These are phyloP conservation scores for Mycena crocata DNA, from an alignment of 768 basidiomycete genomes.

Conservation along the genomic window DNA sequence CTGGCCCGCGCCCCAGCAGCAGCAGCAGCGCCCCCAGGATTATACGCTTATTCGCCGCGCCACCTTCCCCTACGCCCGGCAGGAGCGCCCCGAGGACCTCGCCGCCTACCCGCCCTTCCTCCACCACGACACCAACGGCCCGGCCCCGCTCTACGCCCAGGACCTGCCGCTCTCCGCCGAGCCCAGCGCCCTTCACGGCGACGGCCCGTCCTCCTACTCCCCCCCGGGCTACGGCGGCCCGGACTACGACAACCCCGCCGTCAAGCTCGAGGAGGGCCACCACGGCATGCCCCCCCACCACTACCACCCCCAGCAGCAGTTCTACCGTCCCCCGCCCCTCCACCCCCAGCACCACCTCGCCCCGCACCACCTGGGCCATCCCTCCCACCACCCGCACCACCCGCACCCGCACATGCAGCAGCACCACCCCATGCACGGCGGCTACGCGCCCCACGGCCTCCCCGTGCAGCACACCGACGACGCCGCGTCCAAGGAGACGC, in stretches of 20 bases:
- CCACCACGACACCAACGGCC: slow-evolving; percentile 47
- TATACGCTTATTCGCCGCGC: slow-evolving; percentile 69
- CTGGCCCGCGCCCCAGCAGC: slow-evolving; percentile 25
- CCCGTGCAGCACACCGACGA: slow-evolving; percentile 92
- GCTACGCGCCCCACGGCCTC: slow-evolving; percentile 61
- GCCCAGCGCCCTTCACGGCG: slow-evolving; percentile 47
- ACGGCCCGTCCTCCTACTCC: slow-evolving; percentile 47
- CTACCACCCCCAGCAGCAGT: slow-evolving; percentile 36
- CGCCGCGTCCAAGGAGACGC: slow-evolving; percentile 90
- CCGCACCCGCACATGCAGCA: slow-evolving; percentile 14
- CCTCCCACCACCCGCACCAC: slow-evolving; percentile 44
- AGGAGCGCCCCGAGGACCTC: slow-evolving; percentile 67
- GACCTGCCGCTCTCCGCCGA: slow-evolving; percentile 48
- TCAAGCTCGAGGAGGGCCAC: slow-evolving; percentile 81
- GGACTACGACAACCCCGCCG: slow-evolving; percentile 55
- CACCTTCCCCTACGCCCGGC: slow-evolving; percentile 82
- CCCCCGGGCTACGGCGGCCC: slow-evolving; percentile 62
- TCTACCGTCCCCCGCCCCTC: slow-evolving; percentile 52
- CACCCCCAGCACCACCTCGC: slow-evolving; percentile 45
- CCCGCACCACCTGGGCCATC: slow-evolving; percentile 18
- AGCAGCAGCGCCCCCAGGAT: slow-evolving; percentile 48
- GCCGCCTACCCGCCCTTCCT: slow-evolving; percentile 56
- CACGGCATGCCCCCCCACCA: slow-evolving; percentile 70
- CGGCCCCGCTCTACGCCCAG: slow-evolving; percentile 34
- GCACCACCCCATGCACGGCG: background rate